phyloP scores from a whole-genome alignment of 306 rosid genomes.

The Fragaria nilgerrensis region DNA sequence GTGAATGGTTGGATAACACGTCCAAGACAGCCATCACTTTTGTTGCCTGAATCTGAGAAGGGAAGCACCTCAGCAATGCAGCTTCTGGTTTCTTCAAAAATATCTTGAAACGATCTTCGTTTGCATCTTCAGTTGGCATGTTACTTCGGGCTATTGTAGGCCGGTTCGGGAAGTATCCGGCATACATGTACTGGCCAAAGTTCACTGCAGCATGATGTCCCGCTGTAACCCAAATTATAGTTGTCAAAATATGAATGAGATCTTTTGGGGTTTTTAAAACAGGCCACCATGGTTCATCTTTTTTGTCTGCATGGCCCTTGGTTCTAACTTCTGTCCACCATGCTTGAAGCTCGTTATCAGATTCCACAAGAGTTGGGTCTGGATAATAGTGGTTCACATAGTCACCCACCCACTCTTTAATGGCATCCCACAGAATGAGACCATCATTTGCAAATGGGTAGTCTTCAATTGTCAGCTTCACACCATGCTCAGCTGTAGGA shows the following conservation, averaged over 20 bases:
- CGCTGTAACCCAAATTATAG: constrained; percentile 38
- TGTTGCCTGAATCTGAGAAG: constrained; percentile 39
- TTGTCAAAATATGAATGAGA: constrained; percentile 25
- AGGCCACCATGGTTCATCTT: constrained; percentile 50
- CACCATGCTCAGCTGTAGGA: constrained; percentile 33
- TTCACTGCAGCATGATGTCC: constrained; percentile 41
- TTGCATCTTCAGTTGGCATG: constrained; percentile 34
- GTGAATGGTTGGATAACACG: constrained; percentile 34
- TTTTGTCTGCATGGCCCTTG: constrained; percentile 39
- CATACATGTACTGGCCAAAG: constrained; percentile 40
- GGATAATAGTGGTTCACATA: constrained; percentile 37
- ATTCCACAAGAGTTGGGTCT: constrained; percentile 16
- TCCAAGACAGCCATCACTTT: constrained; percentile 36
- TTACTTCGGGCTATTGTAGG: constrained; percentile 38
- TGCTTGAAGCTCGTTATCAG: constrained; percentile 39
- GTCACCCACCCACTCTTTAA: constrained; percentile 37
- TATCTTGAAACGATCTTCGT: constrained; percentile 14
- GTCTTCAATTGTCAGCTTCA: constrained; percentile 40
- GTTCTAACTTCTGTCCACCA: constrained; percentile 49
- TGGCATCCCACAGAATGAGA: constrained; percentile 33
- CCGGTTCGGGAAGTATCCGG: constrained; percentile 41
- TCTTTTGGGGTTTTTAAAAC: constrained; percentile 23
- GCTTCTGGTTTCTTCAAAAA: constrained; percentile 30
- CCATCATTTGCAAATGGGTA: constrained; percentile 47
- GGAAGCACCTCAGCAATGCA: constrained; percentile 33